A percentile compares a stretch with the other conserved stretches of the same genome.
Evolutionary conservation across 108 stramenopile species (phyloP).

Genomic region (Cylindrotheca closterium): DNA sequence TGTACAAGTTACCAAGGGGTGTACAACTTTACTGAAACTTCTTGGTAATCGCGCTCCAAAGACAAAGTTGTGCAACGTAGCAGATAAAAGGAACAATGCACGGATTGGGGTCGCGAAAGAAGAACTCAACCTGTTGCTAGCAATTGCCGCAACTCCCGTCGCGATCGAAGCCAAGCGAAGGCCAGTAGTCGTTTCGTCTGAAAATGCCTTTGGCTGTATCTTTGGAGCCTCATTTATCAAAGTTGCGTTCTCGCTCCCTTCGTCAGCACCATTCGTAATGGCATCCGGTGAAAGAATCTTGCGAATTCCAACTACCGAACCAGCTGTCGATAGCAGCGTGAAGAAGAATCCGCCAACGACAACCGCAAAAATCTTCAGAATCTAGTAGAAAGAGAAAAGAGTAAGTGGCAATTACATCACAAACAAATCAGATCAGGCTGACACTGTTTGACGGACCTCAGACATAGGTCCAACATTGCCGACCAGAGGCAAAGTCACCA

Average conservation of each 20-base stretch:
- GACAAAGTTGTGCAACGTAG: conserved; percentile 66
- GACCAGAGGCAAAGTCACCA: conserved; percentile 72
- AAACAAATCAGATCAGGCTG: not conserved
- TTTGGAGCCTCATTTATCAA: not conserved
- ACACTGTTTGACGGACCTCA: conserved; percentile 34
- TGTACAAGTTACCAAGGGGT: conserved; percentile 75
- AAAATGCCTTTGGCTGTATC: not conserved
- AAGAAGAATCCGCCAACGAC: conserved; percentile 75
- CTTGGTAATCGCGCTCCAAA: conserved; percentile 74
- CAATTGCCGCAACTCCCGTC: conserved; percentile 33
- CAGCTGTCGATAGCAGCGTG: conserved; percentile 70
- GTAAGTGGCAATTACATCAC: not conserved
- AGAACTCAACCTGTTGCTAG: conserved; percentile 10
- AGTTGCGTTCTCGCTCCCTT: not conserved
- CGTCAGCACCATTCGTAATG: not conserved
- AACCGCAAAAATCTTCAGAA: conserved; percentile 56
- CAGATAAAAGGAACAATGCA: conserved; percentile 49
- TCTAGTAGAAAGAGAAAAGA: conserved; percentile 23
- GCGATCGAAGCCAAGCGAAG: conserved; percentile 9
- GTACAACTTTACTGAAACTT: conserved; percentile 55
- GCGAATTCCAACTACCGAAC: conserved; percentile 60
- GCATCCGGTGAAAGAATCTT: conserved; percentile 14
- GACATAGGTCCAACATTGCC: conserved; percentile 44
- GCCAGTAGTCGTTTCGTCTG: not conserved
- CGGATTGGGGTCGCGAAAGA: conserved; percentile 28